Evolutionary conservation across 2,329 filamentous ascomycete species (phyloP).

Genomic region (Samsoniella hepiali): DNA sequence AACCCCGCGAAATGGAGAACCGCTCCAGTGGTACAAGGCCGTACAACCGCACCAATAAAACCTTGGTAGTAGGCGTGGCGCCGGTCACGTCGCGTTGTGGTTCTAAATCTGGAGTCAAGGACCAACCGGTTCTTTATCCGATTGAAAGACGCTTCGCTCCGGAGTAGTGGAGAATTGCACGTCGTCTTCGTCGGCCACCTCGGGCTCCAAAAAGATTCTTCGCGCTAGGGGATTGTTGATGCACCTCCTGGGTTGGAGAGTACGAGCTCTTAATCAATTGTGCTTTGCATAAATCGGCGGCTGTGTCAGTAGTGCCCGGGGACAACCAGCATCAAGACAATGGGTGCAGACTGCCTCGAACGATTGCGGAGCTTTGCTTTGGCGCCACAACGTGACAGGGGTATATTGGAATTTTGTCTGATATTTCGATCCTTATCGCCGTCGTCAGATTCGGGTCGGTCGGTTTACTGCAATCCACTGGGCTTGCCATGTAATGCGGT

Average conservation of each 20-base stretch:
- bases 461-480: neutral
- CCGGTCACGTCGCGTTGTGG: neutral
- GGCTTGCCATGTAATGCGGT: neutral
- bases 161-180: neutral
- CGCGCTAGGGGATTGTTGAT: too few relatives aligned
- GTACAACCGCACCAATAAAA: conserved; percentile 13
- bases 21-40: conserved; percentile 7
- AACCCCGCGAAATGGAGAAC: neutral
- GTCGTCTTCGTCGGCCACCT: neutral
- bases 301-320: too few relatives aligned
- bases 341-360: neutral
- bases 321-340: neutral
- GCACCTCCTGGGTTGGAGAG: too few relatives aligned
- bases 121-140: neutral
- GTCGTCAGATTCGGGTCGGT: conserved; percentile 8
- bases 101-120: neutral
- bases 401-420: neutral
- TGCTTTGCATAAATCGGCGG: too few relatives aligned
- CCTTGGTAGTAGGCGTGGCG: neutral
- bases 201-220: too few relatives aligned
- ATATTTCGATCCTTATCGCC: neutral
- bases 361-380: neutral
- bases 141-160: neutral
- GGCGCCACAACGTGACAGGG: neutral
- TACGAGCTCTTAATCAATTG: too few relatives aligned